Evolutionary conservation across 805 yeast species (phyloP), one percentile per base, ranked within the genome.

Genomic region (Teunomyces stri): DNA sequence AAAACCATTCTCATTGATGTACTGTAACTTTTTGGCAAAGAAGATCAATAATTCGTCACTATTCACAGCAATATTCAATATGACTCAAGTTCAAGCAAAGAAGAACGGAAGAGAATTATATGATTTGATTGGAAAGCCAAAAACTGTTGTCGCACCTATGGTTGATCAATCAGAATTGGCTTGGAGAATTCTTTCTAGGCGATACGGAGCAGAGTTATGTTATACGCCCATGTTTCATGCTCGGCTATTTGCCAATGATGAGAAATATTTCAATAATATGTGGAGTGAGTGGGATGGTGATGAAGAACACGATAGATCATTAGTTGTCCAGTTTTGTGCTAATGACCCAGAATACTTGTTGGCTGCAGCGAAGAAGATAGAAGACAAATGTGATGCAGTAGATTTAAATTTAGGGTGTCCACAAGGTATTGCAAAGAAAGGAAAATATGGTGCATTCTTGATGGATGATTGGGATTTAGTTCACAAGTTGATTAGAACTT

Each of bases 161-260:
- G 99, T 94, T 15, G 99, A 94, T 65, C 97, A 90, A 55, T 84
- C 92, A 3, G 99, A 94, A 61, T 75, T 94, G 15, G 98, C 96
- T 1, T 94, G 98, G 98, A 76, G 99, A 53, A 78, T 88, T 13
- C 70, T 94, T 12, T 87, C 96, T 3, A 76, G 98, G 47, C 74
- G 78, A 49, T 85, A 91, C 58, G 99, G 99, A 3, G 98, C 99
- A 0, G 89, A 90, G 2, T 71, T 94, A 29, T 89, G 97, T 60
- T 94, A 92, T 59, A 88, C 98, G 0, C 99, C 99, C 3, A 94
- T 94, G 99, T 80, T 87, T 54, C 98, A 94, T 66, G 96, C 99
- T 3, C 76, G 90, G 42, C 69, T 91, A 33, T 94, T 94, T 68
- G 95, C 95, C 21, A 86, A 87, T 2, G 85, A 85, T 42, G 86